Evolutionary conservation across 2,329 filamentous ascomycete genomes (phyloP), one percentile per base, ranked within the genome.

Genomic region (Thielaviopsis euricoi): DNA sequence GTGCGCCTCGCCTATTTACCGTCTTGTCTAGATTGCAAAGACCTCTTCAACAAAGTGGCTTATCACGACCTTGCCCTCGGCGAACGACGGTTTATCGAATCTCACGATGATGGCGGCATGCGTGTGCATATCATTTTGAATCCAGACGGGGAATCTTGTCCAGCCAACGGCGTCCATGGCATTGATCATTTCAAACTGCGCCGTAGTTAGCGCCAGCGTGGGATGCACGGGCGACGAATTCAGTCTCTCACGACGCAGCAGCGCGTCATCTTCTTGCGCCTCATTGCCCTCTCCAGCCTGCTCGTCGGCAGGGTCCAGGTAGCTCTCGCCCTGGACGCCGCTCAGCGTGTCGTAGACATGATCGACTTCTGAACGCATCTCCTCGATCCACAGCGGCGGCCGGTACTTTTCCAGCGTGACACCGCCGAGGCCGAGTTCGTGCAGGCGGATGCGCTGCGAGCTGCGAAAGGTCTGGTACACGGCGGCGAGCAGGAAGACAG

Each of bases 91-190:
- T 66, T 81, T 83, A 46, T 85, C 80, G 59, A 75, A 80, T 43
- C 91, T 79, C 40, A 94, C 83, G 62, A 97, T 87, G 53, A 97
- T 95, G 2, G 90, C 90, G 0, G 90, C 91, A 69, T 97, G 91
- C 60, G 81, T 87, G 67, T 95, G 88, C n/a, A 76, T 72, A 57
- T 82, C 77, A 6, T 89, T 86, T 62, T 86, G 85, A 46, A 93
- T 90, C 71, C 85, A 83, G 3, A 90, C 80, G 0, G 77, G 80
- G 62, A 80, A 83, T 67, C 84, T 86, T 53, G 76, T 74, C 78
- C 80, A 85, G 4, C 76, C 75, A 1, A 84, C 67, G n/a, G 69
- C 67, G 64, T 97, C 82, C 53, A 97, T 73, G 10, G 82, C 80
- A 29, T 85, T 77, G 61, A 95, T 86, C 80, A 95, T 95, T 53